Evolutionary conservation across 1,284 basidiomycete species (phyloP), one percentile per base, ranked within the genome.

Genomic region (Termitomyces sp.): DNA sequence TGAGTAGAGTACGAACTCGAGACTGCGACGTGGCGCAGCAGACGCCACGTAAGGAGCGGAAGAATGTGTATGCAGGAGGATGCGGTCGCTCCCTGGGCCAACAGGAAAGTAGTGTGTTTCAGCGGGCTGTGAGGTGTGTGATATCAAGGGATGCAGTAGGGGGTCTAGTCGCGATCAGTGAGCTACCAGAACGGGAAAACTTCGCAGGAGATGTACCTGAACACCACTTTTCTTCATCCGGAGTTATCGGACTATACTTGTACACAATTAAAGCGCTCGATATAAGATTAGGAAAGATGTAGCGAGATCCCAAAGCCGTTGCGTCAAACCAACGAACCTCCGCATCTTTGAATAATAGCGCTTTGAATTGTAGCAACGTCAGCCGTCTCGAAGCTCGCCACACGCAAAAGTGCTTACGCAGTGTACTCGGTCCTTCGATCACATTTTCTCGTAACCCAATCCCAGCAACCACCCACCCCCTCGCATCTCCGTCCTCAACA

Each of bases 21-120:
- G 53, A 47, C 79, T 80, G 58, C 42, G 73, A 26, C 61, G 62
- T 58, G 62, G 58, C 19, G 57, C 55, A 48, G 61, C 41, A 2
- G 53, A 59, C 28, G 57, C 68, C 58, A 86, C 67, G 61, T 86
- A 92, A 0, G 92, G 90, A 0, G 83, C 88, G 2, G 75, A 71
- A 1, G 77, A 67, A 67, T 95, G 92, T 0, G 84, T 81, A 64
- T 94, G 92, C 1, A 94, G 70, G 12, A 83, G 73, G 17, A 85
- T 70, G 0, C 73, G 72, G 30, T 69, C 73, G 19, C 67, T 59
- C 26, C 58, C 62, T 12, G 67, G 53, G 26, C 67, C 61, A 19
- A 85, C 69, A 8, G 84, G 79, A 64, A 84, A 85, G 65, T 87
- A 91, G 58, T 92, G 87, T 0, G 79, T 77, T 71, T 95, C 92